Conservation (phyloP, 2,329 filamentous ascomycete species). For the Raffaelea albimanens region DNA sequence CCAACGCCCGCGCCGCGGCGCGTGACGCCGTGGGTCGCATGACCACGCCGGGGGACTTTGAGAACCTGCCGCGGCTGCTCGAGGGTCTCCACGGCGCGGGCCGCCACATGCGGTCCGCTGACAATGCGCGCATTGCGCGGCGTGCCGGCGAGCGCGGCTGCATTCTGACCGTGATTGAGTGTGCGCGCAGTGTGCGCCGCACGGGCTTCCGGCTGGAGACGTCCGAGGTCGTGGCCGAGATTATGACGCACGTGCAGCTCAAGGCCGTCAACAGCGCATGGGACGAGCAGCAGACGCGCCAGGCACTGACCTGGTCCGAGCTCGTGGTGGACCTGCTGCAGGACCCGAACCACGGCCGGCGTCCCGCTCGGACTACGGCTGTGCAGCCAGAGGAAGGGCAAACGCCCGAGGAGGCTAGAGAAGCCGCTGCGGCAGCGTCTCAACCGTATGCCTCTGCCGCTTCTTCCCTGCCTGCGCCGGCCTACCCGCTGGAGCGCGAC, state of each 20-base stretch:
- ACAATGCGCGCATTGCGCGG: conserved; percentile 31
- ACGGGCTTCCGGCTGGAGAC: conserved; percentile 35
- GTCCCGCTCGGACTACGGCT: conserved; percentile 7
- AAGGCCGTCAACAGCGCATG: conserved; percentile 30
- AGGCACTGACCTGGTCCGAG: conserved; percentile 36
- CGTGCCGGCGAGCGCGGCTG: conserved; percentile 29
- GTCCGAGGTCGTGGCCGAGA: conserved; percentile 29
- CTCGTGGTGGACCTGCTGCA: conserved; percentile 40
- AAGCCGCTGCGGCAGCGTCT: background rate
- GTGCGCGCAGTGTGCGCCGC: conserved; percentile 33
- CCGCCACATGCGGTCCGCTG: conserved; percentile 20
- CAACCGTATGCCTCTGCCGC: conserved; percentile 5
- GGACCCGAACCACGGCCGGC: conserved; percentile 27
- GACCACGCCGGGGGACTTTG: conserved; percentile 38
- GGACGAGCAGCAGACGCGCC: conserved; percentile 23
- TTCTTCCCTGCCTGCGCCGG: conserved; percentile 8
- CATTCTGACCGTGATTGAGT: conserved; percentile 39
- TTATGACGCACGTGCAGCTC: conserved; percentile 28
- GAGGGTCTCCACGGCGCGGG: conserved; percentile 36
- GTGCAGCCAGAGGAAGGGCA: background rate
- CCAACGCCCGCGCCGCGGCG: conserved; percentile 30
- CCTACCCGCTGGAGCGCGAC: conserved; percentile 27
- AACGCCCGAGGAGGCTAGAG: background rate
- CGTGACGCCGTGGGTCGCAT: conserved; percentile 32
- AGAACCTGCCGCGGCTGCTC: conserved; percentile 41